Percentiles rank a stretch among this genome's conserved stretches.
Conservation (phyloP, 2,329 filamentous ascomycete genomes). For the Diaporthe velutina region DNA sequence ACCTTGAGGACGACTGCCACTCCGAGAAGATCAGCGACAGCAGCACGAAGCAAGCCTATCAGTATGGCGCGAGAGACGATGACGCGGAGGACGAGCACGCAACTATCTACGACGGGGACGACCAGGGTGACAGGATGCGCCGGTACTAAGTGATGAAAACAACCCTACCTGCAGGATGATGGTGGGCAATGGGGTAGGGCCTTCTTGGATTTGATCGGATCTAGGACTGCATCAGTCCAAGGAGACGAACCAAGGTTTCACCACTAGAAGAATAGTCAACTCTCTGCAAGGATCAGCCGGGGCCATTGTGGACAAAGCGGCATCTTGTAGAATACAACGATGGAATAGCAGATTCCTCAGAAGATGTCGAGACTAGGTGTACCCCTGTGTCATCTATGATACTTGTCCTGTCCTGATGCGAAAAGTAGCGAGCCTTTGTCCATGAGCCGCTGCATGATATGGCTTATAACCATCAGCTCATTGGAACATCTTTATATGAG, state of each 20-base stretch:
- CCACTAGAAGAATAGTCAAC: neutral
- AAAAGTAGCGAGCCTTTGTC: neutral
- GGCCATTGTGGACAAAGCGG: neutral
- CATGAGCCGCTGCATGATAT: neutral
- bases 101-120: neutral
- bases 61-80: neutral
- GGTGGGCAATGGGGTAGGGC: neutral
- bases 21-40: neutral
- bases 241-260: neutral
- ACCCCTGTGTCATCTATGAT: neutral
- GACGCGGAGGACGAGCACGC: neutral
- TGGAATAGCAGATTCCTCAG: neutral
- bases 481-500: neutral
- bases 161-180: neutral
- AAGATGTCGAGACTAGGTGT: neutral
- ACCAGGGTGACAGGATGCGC: neutral
- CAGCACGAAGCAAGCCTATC: neutral
- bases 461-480: neutral
- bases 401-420: neutral
- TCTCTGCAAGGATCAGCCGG: neutral
- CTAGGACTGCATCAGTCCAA: neutral
- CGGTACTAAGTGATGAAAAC: neutral
- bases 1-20: neutral
- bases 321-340: neutral
- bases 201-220: neutral